Base-by-base conservation (phyloP, 1,139 yeast genomes). In the Yamadazyma spencermartinsiae region DNA sequence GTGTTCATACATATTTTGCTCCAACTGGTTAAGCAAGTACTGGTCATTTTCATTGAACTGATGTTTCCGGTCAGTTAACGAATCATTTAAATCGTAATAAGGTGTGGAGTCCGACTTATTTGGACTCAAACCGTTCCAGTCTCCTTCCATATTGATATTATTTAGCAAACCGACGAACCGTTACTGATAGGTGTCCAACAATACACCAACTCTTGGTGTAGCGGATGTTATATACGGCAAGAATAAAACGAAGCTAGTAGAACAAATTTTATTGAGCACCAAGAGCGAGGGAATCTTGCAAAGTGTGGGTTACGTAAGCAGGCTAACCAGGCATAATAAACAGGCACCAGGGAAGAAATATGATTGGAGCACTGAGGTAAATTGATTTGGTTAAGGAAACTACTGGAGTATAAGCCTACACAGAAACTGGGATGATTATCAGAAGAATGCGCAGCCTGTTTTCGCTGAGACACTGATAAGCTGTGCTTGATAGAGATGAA, bases 21-120 rank as follows among this genome's bases (percentile, higher is more conserved):
- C 63, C 20, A 62, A 42, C 27, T 61, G 65, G 21, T 56, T 56
- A 19, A 61, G 48, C 32, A 57, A 55, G 39, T 52, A 47, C 18
- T 55, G 60, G 16, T 60, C 66, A 21, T 49, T 50, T 14, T 55
- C 61, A 12, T 51, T 43, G 24, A 52, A 50, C 20, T 26, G 20
- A 9, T 13, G 24, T 17, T 39, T 28, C 12, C 37, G 34, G 13
- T 45, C 41, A 4, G 35, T 26, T 11, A 38, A 16, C 12, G 32
- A 38, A n/a, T 44, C 48, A 18, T 44, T 42, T 12, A 42, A 18
- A 10, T 49, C 51, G 24, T 39, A 41, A 34, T 42, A 47, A 4
- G 45, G 44, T 1, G 45, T 36, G 12, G 41, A 26, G 10, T 48
- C 51, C 7, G 44, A 35, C 32, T 47, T 45, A 23, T 40, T 36